Evolutionary conservation across 2,329 filamentous ascomycete genomes (phyloP).

Genomic region (Chaetomium olivaceum): DNA sequence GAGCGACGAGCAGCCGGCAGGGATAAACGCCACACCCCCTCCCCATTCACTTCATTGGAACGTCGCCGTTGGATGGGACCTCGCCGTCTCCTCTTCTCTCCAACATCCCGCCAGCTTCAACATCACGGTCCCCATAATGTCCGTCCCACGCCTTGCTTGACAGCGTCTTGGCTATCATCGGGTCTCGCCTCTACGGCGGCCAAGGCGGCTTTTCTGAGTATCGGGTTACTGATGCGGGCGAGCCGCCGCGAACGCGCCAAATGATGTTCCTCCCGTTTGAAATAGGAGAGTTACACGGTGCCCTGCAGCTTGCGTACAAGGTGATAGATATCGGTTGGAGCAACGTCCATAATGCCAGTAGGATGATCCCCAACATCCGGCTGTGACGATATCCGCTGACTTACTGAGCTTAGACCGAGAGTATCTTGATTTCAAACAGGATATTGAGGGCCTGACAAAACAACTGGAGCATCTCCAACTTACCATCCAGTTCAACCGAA

Average conservation of each 20-base stretch:
- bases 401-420: background rate
- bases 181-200: background rate
- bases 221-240: background rate
- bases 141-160: background rate
- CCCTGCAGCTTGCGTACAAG: constrained; percentile 11
- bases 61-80: no score
- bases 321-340: constrained; percentile 20
- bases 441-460: constrained; percentile 5
- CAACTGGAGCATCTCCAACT: constrained; percentile 8
- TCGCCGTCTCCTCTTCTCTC: background rate
- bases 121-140: background rate
- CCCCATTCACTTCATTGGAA: background rate
- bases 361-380: background rate
- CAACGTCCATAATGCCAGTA: constrained; percentile 8
- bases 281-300: constrained; percentile 15
- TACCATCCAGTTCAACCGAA: background rate
- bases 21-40: background rate
- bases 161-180: background rate
- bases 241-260: background rate
- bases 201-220: background rate
- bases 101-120: background rate
- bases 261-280: constrained; percentile 21
- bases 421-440: constrained; percentile 19
- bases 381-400: background rate
- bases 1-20: no score